A percentile compares a stretch with the other conserved stretches of the same genome.
Evolutionary conservation across 2,329 filamentous ascomycete genomes (phyloP).

Genomic region (Periconia digitata): DNA sequence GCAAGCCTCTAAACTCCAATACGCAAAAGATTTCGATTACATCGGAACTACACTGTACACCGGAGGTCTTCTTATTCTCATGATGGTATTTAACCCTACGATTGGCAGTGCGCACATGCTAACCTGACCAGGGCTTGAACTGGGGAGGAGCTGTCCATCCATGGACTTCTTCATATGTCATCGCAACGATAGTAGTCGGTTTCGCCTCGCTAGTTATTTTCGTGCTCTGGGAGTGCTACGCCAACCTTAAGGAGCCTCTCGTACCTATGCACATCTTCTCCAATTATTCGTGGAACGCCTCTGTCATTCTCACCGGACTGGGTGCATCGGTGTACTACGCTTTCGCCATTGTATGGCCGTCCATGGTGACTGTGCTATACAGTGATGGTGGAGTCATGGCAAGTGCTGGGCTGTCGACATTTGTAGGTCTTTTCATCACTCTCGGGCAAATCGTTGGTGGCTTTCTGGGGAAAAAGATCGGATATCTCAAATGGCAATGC

Average conservation of each 20-base stretch:
- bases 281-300: slow-evolving; percentile 36
- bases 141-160: slow-evolving; percentile 56
- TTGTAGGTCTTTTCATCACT: slow-evolving; percentile 16
- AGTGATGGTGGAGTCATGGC: slow-evolving; percentile 17
- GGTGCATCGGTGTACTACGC: slow-evolving; percentile 45
- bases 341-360: slow-evolving; percentile 43
- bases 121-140: too few relatives aligned
- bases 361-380: slow-evolving; percentile 39
- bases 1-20: slow-evolving; percentile 5
- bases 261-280: slow-evolving; percentile 42
- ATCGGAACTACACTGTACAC: slow-evolving; percentile 10
- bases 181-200: slow-evolving; percentile 54
- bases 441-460: slow-evolving; percentile 17
- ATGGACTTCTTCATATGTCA: slow-evolving; percentile 55
- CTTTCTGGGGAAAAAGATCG: slow-evolving; percentile 23
- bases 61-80: slow-evolving; percentile 9
- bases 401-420: slow-evolving; percentile 11
- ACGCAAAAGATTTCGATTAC: slow-evolving; percentile 15
- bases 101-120: too few relatives aligned
- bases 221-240: slow-evolving; percentile 52
- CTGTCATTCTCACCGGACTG: slow-evolving; percentile 35
- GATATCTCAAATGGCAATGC: slow-evolving; percentile 38
- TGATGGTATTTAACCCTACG: too few relatives aligned
- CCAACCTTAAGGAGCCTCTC: slow-evolving; percentile 34
- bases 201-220: slow-evolving; percentile 51